Conservation (phyloP, 495 filamentous ascomycete genomes). For the Podospora appendiculata region DNA sequence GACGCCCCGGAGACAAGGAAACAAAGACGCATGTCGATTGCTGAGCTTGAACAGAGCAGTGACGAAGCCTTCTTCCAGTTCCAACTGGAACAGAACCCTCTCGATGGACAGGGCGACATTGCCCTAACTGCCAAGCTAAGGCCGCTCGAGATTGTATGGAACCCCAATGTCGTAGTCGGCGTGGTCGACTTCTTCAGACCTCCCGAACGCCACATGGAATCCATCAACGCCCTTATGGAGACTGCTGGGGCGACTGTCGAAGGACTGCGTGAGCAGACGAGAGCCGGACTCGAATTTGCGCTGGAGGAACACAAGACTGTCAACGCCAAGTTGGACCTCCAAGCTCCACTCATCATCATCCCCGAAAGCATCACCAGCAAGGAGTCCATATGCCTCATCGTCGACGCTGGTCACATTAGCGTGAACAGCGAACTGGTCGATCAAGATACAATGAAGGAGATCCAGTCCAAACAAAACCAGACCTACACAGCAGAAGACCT, state of each 20-base stretch:
- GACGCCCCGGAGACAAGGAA: slow-evolving; percentile 55
- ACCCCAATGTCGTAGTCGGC: slow-evolving; percentile 83
- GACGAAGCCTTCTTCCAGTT: slow-evolving; percentile 83
- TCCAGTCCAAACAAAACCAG: slow-evolving; percentile 85
- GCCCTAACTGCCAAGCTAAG: slow-evolving; percentile 86
- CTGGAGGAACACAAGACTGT: slow-evolving; percentile 96
- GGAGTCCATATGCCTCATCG: slow-evolving; percentile 76
- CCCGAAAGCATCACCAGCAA: slow-evolving; percentile 82
- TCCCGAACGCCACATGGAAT: slow-evolving; percentile 96
- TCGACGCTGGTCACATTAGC: slow-evolving; percentile 93
- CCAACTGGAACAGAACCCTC: slow-evolving; percentile 86
- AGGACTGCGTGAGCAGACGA: slow-evolving; percentile 86
- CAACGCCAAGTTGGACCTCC: slow-evolving; percentile 90
- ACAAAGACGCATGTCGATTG: slow-evolving; percentile 45
- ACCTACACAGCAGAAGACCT: slow-evolving; percentile 85
- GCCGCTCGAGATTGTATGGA: slow-evolving; percentile 94
- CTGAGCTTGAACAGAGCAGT: slow-evolving; percentile 52
- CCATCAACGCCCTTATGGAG: slow-evolving; percentile 88
- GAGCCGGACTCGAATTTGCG: slow-evolving; percentile 92
- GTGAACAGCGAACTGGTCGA: slow-evolving; percentile 91
- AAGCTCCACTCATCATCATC: slow-evolving; percentile 92
- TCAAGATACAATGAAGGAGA: slow-evolving; percentile 73
- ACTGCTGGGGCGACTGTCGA: slow-evolving; percentile 92
- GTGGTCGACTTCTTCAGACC: slow-evolving; percentile 92
- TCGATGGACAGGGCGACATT: slow-evolving; percentile 86